These are phyloP conservation scores for Aspergillus sp. DNA, from an alignment of 2,329 filamentous ascomycete species.

Conservation along the genomic window DNA sequence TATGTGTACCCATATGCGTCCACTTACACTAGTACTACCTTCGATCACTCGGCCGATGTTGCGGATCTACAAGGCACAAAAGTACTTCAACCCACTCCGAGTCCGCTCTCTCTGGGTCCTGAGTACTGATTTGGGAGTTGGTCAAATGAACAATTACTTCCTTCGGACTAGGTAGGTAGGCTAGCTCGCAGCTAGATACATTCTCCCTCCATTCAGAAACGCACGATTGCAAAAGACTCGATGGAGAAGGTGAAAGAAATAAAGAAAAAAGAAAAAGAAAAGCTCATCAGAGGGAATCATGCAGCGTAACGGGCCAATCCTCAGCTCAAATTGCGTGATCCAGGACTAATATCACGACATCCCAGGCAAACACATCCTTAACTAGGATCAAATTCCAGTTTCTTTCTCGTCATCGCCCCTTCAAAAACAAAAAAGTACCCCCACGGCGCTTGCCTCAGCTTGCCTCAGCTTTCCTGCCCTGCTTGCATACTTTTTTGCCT, in stretches of 20 bases:
- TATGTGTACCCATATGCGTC: neutral
- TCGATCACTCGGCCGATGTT: neutral
- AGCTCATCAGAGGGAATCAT: neutral
- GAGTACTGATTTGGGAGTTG: neutral
- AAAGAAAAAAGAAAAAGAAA: slow-evolving; percentile 1
- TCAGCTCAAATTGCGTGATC: slow-evolving; percentile 26
- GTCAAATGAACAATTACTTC: neutral
- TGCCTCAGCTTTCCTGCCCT: neutral
- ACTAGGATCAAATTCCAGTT: neutral
- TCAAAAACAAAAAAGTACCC: neutral
- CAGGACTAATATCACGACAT: slow-evolving; percentile 28
- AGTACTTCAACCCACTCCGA: neutral
- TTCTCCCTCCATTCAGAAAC: slow-evolving; percentile 15
- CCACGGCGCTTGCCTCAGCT: neutral
- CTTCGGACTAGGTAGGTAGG: slow-evolving; percentile 6
- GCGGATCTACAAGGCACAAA: neutral
- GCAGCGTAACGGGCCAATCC: neutral
- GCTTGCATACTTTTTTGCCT: neutral
- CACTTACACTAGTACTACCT: neutral
- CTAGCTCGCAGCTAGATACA: slow-evolving; percentile 5
- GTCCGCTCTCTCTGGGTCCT: neutral
- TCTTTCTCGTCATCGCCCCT: slow-evolving; percentile 7
- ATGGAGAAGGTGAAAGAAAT: neutral
- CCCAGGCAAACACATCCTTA: neutral
- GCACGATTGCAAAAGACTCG: neutral